Evolutionary conservation across 768 basidiomycete genomes (phyloP).

Genomic region (Panus rudis): DNA sequence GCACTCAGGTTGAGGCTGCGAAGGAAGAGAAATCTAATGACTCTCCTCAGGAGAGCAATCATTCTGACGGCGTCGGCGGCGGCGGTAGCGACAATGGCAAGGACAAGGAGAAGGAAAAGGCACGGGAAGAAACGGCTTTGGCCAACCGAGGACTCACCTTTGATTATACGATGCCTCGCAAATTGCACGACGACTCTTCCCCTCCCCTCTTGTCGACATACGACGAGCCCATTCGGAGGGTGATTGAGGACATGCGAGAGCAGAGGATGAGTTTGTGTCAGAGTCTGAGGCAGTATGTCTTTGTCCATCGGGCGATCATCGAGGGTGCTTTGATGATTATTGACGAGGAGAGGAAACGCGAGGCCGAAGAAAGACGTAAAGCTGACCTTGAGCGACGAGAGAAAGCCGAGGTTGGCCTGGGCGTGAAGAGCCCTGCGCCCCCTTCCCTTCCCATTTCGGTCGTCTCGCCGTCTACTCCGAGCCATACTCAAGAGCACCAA

Average conservation of each 20-base stretch:
- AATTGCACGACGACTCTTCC: slow-evolving; percentile 41
- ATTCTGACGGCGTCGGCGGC: no score
- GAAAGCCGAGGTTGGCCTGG: slow-evolving; percentile 12
- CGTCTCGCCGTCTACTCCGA: background rate
- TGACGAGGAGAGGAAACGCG: slow-evolving; percentile 56
- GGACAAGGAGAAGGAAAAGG: background rate
- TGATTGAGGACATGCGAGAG: slow-evolving; percentile 91
- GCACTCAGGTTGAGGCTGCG: no score
- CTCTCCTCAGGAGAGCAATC: background rate
- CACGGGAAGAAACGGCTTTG: no score
- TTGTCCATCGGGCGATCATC: slow-evolving; percentile 81
- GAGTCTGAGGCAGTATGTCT: slow-evolving; percentile 90
- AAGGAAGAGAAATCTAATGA: background rate
- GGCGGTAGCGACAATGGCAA: background rate
- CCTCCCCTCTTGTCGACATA: slow-evolving; percentile 58
- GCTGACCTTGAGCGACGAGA: slow-evolving; percentile 13
- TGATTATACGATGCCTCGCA: slow-evolving; percentile 59
- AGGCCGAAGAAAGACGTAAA: slow-evolving; percentile 20
- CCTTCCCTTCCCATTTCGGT: background rate
- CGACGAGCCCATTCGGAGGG: slow-evolving; percentile 70
- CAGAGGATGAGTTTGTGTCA: slow-evolving; percentile 97
- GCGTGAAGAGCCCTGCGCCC: slow-evolving; percentile 10
- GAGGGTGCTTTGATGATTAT: slow-evolving; percentile 73
- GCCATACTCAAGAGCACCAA: background rate
- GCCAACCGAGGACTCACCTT: slow-evolving; percentile 27